A percentile compares a stretch with the other conserved stretches of the same genome.
Evolutionary conservation across 1,284 basidiomycete species (phyloP).

Genomic region (Melampsora larici-populina): DNA sequence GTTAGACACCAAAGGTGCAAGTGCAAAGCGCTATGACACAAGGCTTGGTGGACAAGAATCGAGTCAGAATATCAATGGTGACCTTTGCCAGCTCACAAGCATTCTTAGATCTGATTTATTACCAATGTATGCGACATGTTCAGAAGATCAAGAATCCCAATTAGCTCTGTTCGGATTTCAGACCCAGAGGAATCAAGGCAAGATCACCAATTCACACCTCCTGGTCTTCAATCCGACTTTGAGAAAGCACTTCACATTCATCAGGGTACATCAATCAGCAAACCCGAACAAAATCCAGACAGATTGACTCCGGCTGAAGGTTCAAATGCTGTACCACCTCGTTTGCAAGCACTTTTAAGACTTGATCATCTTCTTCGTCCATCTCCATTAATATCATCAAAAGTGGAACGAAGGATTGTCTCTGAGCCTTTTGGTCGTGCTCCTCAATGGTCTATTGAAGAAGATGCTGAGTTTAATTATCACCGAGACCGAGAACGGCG

Average conservation of each 20-base stretch:
- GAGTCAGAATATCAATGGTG: too few species aligned
- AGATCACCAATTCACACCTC: neutral
- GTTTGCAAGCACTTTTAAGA: slow-evolving; percentile 21
- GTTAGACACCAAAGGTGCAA: too few species aligned
- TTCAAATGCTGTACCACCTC: slow-evolving; percentile 4
- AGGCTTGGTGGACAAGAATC: too few species aligned
- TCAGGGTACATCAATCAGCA: neutral
- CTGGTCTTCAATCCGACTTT: neutral
- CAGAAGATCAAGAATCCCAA: neutral
- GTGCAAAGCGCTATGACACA: too few species aligned
- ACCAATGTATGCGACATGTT: neutral
- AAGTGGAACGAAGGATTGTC: neutral
- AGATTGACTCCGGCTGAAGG: neutral
- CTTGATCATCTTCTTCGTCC: slow-evolving; percentile 28
- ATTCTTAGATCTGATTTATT: too few species aligned
- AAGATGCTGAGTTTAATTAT: neutral
- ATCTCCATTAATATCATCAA: slow-evolving; percentile 13
- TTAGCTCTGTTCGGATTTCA: neutral
- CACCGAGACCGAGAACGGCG: neutral
- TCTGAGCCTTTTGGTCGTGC: slow-evolving; percentile 7
- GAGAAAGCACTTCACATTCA: neutral
- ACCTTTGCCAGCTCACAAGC: too few species aligned
- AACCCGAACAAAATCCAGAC: neutral
- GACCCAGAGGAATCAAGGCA: neutral
- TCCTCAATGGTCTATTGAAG: neutral